Percentiles rank a stretch among this genome's conserved stretches.
phyloP scores from a whole-genome alignment of 768 basidiomycete genomes.

The Phlebiopsis flavidoalba region DNA sequence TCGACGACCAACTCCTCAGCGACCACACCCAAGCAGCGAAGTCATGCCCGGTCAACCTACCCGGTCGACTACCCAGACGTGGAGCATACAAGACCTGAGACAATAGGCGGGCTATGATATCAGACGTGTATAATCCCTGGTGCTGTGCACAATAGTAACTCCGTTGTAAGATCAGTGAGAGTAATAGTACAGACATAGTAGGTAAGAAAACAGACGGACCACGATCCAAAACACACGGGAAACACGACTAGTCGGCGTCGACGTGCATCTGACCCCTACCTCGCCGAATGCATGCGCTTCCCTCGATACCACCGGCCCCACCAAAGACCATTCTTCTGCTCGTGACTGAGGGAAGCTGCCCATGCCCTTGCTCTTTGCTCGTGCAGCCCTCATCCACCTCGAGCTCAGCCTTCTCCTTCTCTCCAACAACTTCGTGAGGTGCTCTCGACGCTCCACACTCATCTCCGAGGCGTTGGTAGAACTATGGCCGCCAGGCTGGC shows the following conservation, averaged over 20 bases:
- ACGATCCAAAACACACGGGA: background rate
- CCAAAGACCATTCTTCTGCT: slow-evolving; percentile 85
- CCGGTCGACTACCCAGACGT: background rate
- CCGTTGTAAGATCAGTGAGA: slow-evolving; percentile 2
- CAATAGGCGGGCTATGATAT: background rate
- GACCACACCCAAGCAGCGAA: background rate
- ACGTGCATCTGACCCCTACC: slow-evolving; percentile 68
- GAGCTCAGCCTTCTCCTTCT: slow-evolving; percentile 69
- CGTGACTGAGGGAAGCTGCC: slow-evolving; percentile 76
- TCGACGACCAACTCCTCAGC: background rate
- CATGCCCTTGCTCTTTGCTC: slow-evolving; percentile 71
- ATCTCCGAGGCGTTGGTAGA: slow-evolving; percentile 62
- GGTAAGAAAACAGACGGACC: background rate
- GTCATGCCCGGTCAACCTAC: too few species aligned
- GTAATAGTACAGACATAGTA: slow-evolving; percentile 5
- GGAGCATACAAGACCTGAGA: background rate
- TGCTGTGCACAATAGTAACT: background rate
- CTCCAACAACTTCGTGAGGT: slow-evolving; percentile 61
- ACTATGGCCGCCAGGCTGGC: slow-evolving; percentile 94
- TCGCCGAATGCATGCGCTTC: slow-evolving; percentile 73
- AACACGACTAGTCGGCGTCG: slow-evolving; percentile 44
- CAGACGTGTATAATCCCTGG: background rate
- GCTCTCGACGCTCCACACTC: slow-evolving; percentile 64
- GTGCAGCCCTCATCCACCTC: slow-evolving; percentile 63
- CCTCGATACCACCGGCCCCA: slow-evolving; percentile 71